These are phyloP conservation scores for Teunomyces tritomae DNA, from an alignment of 805 yeast species.

Conservation along the genomic window DNA sequence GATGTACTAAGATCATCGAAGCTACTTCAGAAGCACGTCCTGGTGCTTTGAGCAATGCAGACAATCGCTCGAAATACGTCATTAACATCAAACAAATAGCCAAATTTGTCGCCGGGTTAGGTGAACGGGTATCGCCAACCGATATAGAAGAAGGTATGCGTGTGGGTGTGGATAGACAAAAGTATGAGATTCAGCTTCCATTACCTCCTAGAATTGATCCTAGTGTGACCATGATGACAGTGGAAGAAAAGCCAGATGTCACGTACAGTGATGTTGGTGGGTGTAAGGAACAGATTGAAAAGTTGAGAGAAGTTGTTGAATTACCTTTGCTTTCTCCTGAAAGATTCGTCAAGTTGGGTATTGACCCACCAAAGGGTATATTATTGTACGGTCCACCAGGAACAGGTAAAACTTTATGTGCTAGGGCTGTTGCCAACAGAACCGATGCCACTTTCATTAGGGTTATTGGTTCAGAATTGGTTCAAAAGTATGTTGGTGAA, in stretches of 20 bases:
- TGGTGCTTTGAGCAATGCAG: constrained; percentile 52
- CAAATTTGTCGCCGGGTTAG: constrained; percentile 93
- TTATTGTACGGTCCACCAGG: constrained; percentile 98
- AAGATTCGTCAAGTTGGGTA: constrained; percentile 93
- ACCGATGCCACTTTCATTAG: constrained; percentile 98
- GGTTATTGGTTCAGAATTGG: constrained; percentile 97
- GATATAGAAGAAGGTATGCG: constrained; percentile 99
- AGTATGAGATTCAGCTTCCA: constrained; percentile 95
- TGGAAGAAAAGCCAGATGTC: constrained; percentile 98
- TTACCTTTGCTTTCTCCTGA: constrained; percentile 92
- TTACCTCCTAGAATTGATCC: constrained; percentile 98
- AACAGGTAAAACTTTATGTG: constrained; percentile 97
- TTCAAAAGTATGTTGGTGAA: constrained; percentile 98
- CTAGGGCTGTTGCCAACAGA: constrained; percentile 98
- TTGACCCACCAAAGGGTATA: constrained; percentile 99
- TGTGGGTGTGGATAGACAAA: constrained; percentile 97
- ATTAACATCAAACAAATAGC: constrained; percentile 98
- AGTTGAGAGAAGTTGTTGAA: constrained; percentile 93
- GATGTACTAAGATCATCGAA: constrained; percentile 95
- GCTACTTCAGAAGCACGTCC: constrained; percentile 40
- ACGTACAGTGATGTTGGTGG: constrained; percentile 99
- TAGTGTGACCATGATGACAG: constrained; percentile 99
- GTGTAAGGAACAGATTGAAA: constrained; percentile 96
- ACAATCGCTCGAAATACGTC: constrained; percentile 87
- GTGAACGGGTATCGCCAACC: constrained; percentile 96